Percentiles rank a stretch among this genome's conserved stretches.
Evolutionary conservation across 1,139 yeast species (phyloP).

Genomic region (Saccharomyces hybrid): DNA sequence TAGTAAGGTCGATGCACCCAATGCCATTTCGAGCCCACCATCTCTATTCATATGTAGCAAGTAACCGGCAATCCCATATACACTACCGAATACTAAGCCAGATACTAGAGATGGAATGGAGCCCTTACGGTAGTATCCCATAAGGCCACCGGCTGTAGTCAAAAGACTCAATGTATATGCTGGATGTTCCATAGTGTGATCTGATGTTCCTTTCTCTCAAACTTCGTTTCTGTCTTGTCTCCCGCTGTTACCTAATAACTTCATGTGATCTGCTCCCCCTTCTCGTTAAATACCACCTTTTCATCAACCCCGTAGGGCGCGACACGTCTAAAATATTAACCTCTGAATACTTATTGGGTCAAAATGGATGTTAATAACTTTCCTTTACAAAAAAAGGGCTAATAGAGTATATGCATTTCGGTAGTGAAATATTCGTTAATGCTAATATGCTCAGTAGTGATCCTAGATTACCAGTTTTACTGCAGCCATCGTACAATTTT

Average conservation of each 20-base stretch:
- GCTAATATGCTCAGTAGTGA: neutral
- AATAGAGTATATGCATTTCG: too few relatives aligned
- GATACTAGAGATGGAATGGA: slow-evolving; percentile 78
- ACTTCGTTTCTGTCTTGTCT: neutral
- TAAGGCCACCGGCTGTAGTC: slow-evolving; percentile 63
- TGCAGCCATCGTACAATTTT: neutral
- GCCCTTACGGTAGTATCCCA: slow-evolving; percentile 53
- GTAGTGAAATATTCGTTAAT: neutral
- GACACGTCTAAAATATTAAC: neutral
- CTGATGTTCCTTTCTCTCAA: neutral
- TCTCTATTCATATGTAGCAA: slow-evolving; percentile 64
- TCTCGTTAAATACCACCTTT: neutral
- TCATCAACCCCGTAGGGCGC: neutral
- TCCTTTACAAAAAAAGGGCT: neutral
- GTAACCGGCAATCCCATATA: slow-evolving; percentile 75
- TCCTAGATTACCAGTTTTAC: neutral
- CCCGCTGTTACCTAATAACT: neutral
- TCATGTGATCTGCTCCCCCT: neutral
- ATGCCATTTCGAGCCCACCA: slow-evolving; percentile 74
- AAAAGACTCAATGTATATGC: slow-evolving; percentile 70
- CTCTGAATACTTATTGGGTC: neutral
- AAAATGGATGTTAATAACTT: neutral
- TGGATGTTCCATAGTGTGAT: slow-evolving; percentile 57
- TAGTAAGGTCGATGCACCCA: slow-evolving; percentile 60
- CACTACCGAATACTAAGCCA: slow-evolving; percentile 60